These are phyloP conservation scores for Neoconidiobolus thromboides DNA, from an alignment of 371 early-diverging fungal species.

Conservation along the genomic window DNA sequence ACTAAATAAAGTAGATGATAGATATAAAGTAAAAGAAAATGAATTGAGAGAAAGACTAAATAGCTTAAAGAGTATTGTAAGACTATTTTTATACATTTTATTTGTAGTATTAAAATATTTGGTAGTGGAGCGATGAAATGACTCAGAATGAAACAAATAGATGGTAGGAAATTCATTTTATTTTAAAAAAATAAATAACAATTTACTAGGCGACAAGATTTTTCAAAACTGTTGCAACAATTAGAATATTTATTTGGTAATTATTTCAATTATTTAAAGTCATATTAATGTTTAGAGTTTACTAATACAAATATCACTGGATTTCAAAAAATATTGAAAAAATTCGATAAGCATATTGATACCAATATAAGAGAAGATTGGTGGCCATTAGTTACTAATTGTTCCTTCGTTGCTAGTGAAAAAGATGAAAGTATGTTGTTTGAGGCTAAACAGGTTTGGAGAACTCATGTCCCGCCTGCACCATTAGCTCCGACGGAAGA, in stretches of 20 bases:
- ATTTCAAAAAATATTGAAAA: slow-evolving; percentile 38
- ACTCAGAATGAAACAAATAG: slow-evolving; percentile 15
- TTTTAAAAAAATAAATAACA: background rate
- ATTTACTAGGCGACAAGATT: slow-evolving; percentile 15
- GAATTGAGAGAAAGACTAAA: slow-evolving; percentile 14
- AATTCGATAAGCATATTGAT: slow-evolving; percentile 28
- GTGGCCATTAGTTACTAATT: slow-evolving; percentile 25
- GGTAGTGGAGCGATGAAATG: slow-evolving; percentile 23
- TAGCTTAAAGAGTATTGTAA: slow-evolving; percentile 15
- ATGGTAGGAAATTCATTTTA: slow-evolving; percentile 16
- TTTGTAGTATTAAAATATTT: background rate
- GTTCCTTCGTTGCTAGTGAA: slow-evolving; percentile 29
- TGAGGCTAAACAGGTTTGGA: slow-evolving; percentile 29
- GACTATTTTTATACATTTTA: background rate
- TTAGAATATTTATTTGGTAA: slow-evolving; percentile 23
- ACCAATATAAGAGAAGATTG: slow-evolving; percentile 17
- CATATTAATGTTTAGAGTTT: slow-evolving; percentile 18
- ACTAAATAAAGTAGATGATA: slow-evolving; percentile 27
- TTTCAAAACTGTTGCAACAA: slow-evolving; percentile 21
- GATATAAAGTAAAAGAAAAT: slow-evolving; percentile 21
- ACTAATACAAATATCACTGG: slow-evolving; percentile 32
- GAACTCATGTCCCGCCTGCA: slow-evolving; percentile 18
- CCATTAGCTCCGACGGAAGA: slow-evolving; percentile 7
- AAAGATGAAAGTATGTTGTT: slow-evolving; percentile 24
- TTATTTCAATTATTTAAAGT: background rate